Base-by-base conservation (phyloP, 176 grass and related monocot genomes). In the Pharus latifolius region DNA sequence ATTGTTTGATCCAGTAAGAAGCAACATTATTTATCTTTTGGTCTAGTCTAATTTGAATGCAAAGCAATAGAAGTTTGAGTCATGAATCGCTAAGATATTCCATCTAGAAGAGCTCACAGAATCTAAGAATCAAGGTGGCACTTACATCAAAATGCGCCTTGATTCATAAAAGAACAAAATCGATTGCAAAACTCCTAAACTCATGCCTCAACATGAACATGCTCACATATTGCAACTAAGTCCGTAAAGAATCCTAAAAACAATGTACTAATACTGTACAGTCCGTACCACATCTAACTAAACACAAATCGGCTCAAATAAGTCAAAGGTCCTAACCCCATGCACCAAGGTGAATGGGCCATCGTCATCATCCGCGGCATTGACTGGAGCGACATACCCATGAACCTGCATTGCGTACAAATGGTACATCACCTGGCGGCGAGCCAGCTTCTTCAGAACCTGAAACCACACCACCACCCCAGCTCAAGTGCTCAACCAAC, bases 371-470 rank as follows among this genome's bases (percentile, higher is more conserved):
- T 80, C 71, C 64, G 38, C 45, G n/a, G 58, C 56, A 31, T 64
- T 69, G 44, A 60, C 69, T 2, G 82, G 56, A 49, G 66, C 65
- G 17, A 98, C 82, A 68, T 90, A 93, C 31, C 94, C 89, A 76
- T 98, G 87, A 29, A 98, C 94, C 83, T 98, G 89, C 74, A 93
- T 89, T 44, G 94, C 80, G 72, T 90, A 98, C n/a, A 86, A 90
- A 41, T 93, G 61, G 73, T 98, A 98, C 94, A 98, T 98, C 77
- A 93, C 58, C 75, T 90, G 81, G 17, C 81, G 89, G 57, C 72
- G 86, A 73, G 89, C 81, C 70, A 98, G 81, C 62, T 84, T 98
- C 83, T 92, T 88, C 10, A 97, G 55, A 52, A 97, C 94, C 94
- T 97, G 78, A 68, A 76, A 69, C 49, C 33, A 49, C 52, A 63